Conservation (phyloP, 2,329 filamentous ascomycete species). For the Grosmannia penicillata region DNA sequence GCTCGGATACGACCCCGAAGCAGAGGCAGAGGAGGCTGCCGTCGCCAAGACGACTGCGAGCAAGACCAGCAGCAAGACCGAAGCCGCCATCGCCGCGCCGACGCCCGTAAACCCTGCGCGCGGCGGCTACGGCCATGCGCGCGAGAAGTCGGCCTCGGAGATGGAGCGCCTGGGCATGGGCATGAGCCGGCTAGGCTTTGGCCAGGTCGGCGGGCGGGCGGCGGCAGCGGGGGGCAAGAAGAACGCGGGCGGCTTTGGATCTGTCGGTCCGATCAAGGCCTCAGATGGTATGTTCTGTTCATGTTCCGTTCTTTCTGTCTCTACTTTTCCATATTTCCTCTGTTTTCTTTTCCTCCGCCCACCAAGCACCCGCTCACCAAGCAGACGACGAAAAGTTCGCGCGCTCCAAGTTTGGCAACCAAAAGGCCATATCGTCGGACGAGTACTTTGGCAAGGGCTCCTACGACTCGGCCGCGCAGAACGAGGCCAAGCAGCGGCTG, state of each 20-base stretch:
- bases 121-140: slow-evolving; percentile 40
- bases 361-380: no score
- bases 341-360: slow-evolving; percentile 1
- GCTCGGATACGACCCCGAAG: slow-evolving; percentile 87
- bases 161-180: slow-evolving; percentile 86
- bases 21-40: slow-evolving; percentile 45
- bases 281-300: slow-evolving; percentile 32
- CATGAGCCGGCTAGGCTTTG: slow-evolving; percentile 71
- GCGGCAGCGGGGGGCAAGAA: slow-evolving; percentile 24
- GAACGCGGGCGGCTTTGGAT: slow-evolving; percentile 78
- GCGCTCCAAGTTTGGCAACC: slow-evolving; percentile 72
- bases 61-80: slow-evolving; percentile 31
- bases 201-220: slow-evolving; percentile 55
- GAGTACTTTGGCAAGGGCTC: slow-evolving; percentile 91
- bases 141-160: slow-evolving; percentile 57
- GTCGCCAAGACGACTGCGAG: no score
- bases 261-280: slow-evolving; percentile 61
- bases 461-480: slow-evolving; percentile 66
- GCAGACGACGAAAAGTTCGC: slow-evolving; percentile 73
- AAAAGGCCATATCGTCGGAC: slow-evolving; percentile 95
- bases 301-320: not conserved
- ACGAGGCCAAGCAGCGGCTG: slow-evolving; percentile 75
- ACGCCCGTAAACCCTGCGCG: slow-evolving; percentile 57
- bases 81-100: slow-evolving; percentile 33
- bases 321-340: not conserved